Base-by-base conservation (phyloP, 495 filamentous ascomycete genomes). In the Xylaria acuta region DNA sequence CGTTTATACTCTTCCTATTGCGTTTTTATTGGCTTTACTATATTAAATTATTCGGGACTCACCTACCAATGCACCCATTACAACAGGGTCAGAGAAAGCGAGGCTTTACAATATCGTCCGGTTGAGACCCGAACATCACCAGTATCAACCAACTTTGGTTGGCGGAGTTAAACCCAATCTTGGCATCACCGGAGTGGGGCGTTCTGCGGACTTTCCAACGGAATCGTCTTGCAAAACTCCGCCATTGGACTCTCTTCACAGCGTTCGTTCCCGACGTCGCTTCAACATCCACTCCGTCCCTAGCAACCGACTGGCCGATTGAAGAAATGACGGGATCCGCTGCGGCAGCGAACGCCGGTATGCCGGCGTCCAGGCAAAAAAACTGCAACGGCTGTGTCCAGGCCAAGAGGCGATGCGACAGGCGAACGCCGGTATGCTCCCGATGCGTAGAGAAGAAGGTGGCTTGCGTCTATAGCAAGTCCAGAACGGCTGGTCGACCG, bases 341-440 rank as follows among this genome's bases (percentile, higher is more conserved):
- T 40, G 22, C 9, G 3, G 22, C 16, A 34, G n/a, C 22, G 12
- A 60, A 12, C 49, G 30, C 53, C 18, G 38, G 20, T 25, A 38
- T 49, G 22, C 30, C 70, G 34, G 67, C 64, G 2, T 75, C 78
- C 59, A 69, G 80, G 41, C 80, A 80, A 67, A 82, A 80, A 70
- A 82, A 73, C 69, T 80, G 80, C 75, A 72, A 82, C 59, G 54
- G 54, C 54, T 80, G 79, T 58, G 79, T 80, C n/a, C 70, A 73
- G 67, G 71, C 69, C 45, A 80, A 78, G 67, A 40, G 80, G 27
- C 72, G 75, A 30, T 80, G 80, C 67, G 79, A 82, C 71, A 75
- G 74, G 65, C 73, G 72, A 16, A 70, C 62, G 43, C 79, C 79
- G 27, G 40, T 75, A 40, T 82, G 79, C 77, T 78, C 80, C 14